Conservation (phyloP, 2,329 filamentous ascomycete species). For the Botryosphaeria dothidea region DNA sequence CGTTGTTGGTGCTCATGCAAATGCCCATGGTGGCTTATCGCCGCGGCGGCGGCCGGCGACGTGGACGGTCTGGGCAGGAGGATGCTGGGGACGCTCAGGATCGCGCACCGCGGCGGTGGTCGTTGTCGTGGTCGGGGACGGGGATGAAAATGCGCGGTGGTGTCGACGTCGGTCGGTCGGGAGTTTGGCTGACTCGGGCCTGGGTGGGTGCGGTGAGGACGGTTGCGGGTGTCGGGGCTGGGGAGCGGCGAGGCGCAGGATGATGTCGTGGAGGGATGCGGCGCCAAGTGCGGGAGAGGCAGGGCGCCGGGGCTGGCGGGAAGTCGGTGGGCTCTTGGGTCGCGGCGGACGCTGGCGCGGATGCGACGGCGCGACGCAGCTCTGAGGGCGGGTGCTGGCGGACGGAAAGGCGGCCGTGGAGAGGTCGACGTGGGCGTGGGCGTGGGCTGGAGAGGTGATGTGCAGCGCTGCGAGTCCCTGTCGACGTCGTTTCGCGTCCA, state of each 20-base stretch:
- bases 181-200: background rate
- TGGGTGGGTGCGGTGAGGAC: slow-evolving; percentile 7
- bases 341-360: background rate
- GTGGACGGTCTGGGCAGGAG: slow-evolving; percentile 9
- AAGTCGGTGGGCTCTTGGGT: slow-evolving; percentile 4
- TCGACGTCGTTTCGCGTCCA: slow-evolving; percentile 18
- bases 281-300: slow-evolving; percentile 17
- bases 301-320: slow-evolving; percentile 9
- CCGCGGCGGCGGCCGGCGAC: slow-evolving; percentile 19
- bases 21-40: slow-evolving; percentile 70
- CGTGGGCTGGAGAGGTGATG: slow-evolving; percentile 18
- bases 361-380: background rate
- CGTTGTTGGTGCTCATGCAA: slow-evolving; percentile 87
- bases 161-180: background rate
- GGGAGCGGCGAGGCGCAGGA: slow-evolving; percentile 18
- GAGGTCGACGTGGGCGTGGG: background rate
- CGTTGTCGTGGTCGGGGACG: background rate
- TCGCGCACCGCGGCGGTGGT: background rate
- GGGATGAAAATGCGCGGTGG: background rate
- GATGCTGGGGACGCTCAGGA: background rate
- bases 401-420: slow-evolving; percentile 9
- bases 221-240: slow-evolving; percentile 12
- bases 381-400: background rate
- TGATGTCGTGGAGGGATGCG: slow-evolving; percentile 19
- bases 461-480: slow-evolving; percentile 20